A percentile compares a stretch with the other conserved stretches of the same genome.
Conservation (phyloP, 306 rosid genomes). For the Senna siamea region DNA sequence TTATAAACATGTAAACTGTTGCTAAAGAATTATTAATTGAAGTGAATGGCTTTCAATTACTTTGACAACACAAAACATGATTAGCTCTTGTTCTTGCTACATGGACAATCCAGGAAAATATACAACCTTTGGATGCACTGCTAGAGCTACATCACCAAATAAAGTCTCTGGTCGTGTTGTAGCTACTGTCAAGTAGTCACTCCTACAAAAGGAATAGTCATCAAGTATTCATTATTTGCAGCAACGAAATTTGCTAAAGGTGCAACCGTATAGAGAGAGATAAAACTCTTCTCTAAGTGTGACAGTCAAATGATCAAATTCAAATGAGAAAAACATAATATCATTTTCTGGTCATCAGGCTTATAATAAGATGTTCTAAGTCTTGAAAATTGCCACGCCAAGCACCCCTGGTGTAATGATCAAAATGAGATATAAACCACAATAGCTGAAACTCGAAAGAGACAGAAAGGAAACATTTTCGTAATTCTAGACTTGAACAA, state of each 20-base stretch:
- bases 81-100: not conserved
- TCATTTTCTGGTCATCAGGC: not conserved
- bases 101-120: conserved; percentile 31
- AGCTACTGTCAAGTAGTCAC: conserved; percentile 86
- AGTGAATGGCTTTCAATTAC: conserved; percentile 24
- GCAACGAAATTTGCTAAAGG: conserved; percentile 16
- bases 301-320: conserved; percentile 30
- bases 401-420: no score
- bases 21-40: not conserved
- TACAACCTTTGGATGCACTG: conserved; percentile 86
- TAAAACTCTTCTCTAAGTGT: conserved; percentile 5
- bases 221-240: conserved; percentile 28
- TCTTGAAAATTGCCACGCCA: not conserved
- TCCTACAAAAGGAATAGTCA: conserved; percentile 50
- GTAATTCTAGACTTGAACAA: not conserved
- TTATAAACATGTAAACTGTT: not conserved
- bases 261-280: conserved; percentile 13
- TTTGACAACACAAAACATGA: conserved; percentile 15
- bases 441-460: no score
- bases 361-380: not conserved
- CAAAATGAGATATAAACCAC: no score
- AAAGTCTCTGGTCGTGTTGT: conserved; percentile 97
- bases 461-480: not conserved
- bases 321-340: conserved; percentile 21
- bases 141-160: conserved; percentile 97